These are phyloP conservation scores for Panicum hallii DNA, from an alignment of 202 grass and related monocot species.

Conservation along the genomic window DNA sequence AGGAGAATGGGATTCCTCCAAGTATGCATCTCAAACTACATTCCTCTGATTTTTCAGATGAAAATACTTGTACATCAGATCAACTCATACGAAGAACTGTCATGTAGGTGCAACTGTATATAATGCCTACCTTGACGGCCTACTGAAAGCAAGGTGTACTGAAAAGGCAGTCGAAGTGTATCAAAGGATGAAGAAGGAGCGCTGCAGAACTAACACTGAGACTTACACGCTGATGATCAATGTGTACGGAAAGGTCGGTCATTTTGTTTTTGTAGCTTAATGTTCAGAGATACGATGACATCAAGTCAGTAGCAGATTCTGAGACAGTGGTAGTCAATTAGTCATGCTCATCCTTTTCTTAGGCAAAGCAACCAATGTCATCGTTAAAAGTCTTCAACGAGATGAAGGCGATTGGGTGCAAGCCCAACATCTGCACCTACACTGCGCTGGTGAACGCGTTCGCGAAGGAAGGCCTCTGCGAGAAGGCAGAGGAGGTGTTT, in stretches of 20 bases:
- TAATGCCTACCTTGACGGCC: constrained; percentile 74
- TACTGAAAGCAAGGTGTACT: constrained; percentile 74
- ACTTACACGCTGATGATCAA: constrained; percentile 96
- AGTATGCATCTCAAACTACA: constrained; percentile 44
- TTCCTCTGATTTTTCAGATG: not conserved
- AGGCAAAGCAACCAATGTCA: constrained; percentile 79
- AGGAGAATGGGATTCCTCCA: constrained; percentile 69
- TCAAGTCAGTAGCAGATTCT: constrained; percentile 4
- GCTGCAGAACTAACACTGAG: constrained; percentile 75
- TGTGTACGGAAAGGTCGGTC: constrained; percentile 77
- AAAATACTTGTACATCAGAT: not conserved
- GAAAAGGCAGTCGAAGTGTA: constrained; percentile 86
- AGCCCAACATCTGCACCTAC: constrained; percentile 93
- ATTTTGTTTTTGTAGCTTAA: not conserved
- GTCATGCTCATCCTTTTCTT: not conserved
- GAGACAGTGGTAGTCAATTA: not conserved
- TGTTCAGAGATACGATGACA: not conserved
- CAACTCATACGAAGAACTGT: not conserved
- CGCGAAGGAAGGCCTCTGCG: constrained; percentile 82
- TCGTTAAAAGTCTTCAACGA: constrained; percentile 77
- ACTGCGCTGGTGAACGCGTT: constrained; percentile 90
- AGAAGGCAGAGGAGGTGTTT: constrained; percentile 87
- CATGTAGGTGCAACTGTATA: constrained; percentile 73
- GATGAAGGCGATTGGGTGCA: constrained; percentile 84
- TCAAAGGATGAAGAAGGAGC: constrained; percentile 80